Evolutionary conservation across 371 early-diverging fungal species (phyloP).

Genomic region (Funneliformis caledonium): DNA sequence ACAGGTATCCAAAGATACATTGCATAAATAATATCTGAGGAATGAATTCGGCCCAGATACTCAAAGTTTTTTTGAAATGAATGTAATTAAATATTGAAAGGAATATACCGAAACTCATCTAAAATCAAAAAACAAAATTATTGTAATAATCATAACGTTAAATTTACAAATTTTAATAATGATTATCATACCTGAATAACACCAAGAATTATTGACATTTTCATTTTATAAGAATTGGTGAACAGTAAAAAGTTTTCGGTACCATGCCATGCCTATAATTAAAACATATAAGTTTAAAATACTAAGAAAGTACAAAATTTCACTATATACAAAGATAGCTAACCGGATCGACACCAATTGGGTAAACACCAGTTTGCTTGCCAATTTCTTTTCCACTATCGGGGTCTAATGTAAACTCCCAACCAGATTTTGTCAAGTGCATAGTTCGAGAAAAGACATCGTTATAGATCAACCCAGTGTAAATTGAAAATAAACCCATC

Average conservation of each 20-base stretch:
- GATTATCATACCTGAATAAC: conserved; percentile 80
- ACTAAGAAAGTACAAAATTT: not conserved
- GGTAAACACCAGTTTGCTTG: conserved; percentile 61
- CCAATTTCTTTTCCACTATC: conserved; percentile 53
- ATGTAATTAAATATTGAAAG: conserved; percentile 92
- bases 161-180: conserved; percentile 29
- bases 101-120: conserved; percentile 95
- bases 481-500: conserved; percentile 97
- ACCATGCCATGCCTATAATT: conserved; percentile 92
- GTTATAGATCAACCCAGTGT: conserved; percentile 98
- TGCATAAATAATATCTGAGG: conserved; percentile 97
- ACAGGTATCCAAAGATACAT: conserved; percentile 96
- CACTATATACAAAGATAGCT: conserved; percentile 27
- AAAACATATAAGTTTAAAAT: not conserved
- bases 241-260: conserved; percentile 93
- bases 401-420: conserved; percentile 56
- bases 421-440: conserved; percentile 80
- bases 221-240: conserved; percentile 99
- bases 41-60: conserved; percentile 87
- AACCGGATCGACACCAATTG: conserved; percentile 83
- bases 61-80: conserved; percentile 82
- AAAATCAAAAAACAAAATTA: conserved; percentile 30
- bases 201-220: conserved; percentile 97
- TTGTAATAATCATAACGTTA: conserved; percentile 21
- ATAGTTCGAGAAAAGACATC: conserved; percentile 94